Evolutionary conservation across 192 early-diverging fungal genomes (phyloP).

Genomic region (Rhizophagus clarus): DNA sequence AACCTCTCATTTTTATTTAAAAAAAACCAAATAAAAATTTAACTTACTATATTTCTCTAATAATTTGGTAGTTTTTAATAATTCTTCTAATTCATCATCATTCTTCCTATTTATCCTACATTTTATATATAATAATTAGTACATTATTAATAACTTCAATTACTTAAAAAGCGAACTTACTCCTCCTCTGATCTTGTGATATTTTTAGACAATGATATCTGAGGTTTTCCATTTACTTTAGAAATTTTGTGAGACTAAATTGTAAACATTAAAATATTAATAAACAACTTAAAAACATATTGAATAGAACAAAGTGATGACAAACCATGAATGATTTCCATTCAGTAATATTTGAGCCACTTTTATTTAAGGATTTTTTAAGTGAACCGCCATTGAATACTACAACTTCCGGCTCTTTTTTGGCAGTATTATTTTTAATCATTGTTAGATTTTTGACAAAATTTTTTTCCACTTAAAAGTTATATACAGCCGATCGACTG

Average conservation of each 20-base stretch:
- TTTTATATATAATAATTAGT: neutral
- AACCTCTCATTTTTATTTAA: too few species aligned
- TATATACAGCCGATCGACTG: too few species aligned
- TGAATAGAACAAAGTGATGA: neutral
- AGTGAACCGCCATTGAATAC: constrained; percentile 36
- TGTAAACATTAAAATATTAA: neutral
- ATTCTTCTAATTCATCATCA: constrained; percentile 43
- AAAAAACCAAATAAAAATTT: neutral
- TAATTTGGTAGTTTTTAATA: constrained; percentile 42
- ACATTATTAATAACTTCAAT: neutral
- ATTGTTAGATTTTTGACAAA: constrained; percentile 1
- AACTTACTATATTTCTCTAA: constrained; percentile 46
- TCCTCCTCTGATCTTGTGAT: constrained; percentile 40
- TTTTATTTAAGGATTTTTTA: constrained; percentile 20
- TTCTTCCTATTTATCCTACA: constrained; percentile 38
- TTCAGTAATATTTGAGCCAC: constrained; percentile 32
- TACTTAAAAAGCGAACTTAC: constrained; percentile 32
- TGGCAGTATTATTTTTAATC: neutral
- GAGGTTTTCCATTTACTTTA: constrained; percentile 25
- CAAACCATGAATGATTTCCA: constrained; percentile 48
- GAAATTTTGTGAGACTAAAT: constrained; percentile 37
- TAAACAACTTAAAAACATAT: neutral
- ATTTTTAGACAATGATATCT: neutral
- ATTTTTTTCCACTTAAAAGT: too few species aligned
- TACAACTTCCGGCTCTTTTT: constrained; percentile 38